Conservation (phyloP, 2,329 filamentous ascomycete genomes). For the Fusarium multiceps region DNA sequence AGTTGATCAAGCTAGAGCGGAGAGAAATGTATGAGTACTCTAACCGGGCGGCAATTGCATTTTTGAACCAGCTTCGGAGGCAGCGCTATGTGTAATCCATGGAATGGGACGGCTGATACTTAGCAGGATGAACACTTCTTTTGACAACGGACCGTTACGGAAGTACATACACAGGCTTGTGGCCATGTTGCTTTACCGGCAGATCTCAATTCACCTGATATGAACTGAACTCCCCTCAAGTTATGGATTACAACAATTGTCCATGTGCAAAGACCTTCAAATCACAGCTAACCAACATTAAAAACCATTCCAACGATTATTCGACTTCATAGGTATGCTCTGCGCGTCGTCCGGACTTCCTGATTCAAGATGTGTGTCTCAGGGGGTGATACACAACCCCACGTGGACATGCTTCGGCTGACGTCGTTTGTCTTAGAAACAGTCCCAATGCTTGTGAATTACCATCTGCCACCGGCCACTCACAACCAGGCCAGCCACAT, state of each 20-base stretch:
- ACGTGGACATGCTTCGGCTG: background rate
- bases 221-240: background rate
- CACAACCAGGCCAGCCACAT: background rate
- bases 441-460: slow-evolving; percentile 2
- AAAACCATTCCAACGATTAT: background rate
- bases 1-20: no score
- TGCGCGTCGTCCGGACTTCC: background rate
- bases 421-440: background rate
- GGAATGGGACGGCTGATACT: background rate
- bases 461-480: background rate
- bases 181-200: background rate
- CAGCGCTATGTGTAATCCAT: background rate
- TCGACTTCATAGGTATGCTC: background rate
- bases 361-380: background rate
- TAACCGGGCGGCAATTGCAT: background rate
- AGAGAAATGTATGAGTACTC: background rate
- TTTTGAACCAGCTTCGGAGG: background rate
- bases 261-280: background rate
- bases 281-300: background rate
- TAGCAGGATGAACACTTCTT: background rate
- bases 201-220: background rate
- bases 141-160: background rate
- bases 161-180: background rate
- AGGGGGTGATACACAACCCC: background rate
- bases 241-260: background rate